Evolutionary conservation across 148 eudicot species (phyloP), one percentile per base, ranked within the genome.

Genomic region (Bassia scoparia): DNA sequence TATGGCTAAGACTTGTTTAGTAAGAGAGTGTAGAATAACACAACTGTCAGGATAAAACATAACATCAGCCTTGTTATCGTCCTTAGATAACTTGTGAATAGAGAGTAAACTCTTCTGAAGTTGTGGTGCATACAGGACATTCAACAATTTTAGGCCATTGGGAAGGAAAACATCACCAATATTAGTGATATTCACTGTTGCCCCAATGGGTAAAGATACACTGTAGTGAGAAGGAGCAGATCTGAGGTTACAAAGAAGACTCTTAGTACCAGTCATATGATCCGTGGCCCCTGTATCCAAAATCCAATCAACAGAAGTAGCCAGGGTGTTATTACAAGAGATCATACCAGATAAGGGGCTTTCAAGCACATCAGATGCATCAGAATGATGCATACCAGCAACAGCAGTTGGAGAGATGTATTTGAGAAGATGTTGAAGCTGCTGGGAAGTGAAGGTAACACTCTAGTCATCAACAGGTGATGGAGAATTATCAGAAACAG

Each of bases 151-250:
- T 21, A 61, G 18, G 1, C 66, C 66, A 61, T 31, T 30, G 0
- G 2, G 14, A 16, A 61, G 66, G 3, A 15, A 1, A 0, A 13
- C 38, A 31, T 30, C 6, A 0, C 66, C 66, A 3, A 30, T 7
- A 17, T 34, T 5, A 12, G 38, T 18, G 18, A 31, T 61, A 1
- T 30, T 3, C 3, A 41, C 35, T 11, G 66, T 30, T 10, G 24
- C n/a, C 14, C 34, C 66, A 10, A 8, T 61, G 15, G 66, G 66
- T 0, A 31, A 21, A 2, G 11, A 30, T 1, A 61, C 11, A 0
- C 2, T 3, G 21, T 5, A 15, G 0, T 2, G 0, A 31, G n/a
- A 12, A 0, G 3, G 3, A 0, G 27, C 23, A 0, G 2, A 0
- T 20, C 14, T 31, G 3, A 21, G 3, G 1, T 26, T 0, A 15